These are phyloP conservation scores for Pichia sp. DNA, from an alignment of 1,139 yeast species.

Conservation along the genomic window DNA sequence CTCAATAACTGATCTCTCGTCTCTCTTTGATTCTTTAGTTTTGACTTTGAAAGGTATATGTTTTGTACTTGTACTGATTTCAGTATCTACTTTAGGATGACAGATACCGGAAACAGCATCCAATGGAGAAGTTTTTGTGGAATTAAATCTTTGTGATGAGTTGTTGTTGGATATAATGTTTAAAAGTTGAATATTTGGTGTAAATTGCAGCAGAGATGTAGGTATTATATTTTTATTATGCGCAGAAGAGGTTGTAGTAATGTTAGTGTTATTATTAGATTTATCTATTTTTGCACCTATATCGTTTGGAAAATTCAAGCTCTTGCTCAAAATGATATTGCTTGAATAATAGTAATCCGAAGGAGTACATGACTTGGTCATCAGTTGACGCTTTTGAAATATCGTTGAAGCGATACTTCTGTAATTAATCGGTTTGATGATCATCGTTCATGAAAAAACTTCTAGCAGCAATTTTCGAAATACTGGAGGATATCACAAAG, in stretches of 20 bases:
- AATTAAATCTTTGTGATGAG: conserved; percentile 15
- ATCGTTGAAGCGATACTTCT: background rate
- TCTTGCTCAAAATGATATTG: conserved; percentile 10
- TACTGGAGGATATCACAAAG: too few relatives aligned
- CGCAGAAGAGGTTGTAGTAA: too few relatives aligned
- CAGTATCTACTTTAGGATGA: conserved; percentile 16
- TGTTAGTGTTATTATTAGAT: background rate
- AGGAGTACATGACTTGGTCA: conserved; percentile 1
- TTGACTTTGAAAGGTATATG: conserved; percentile 57
- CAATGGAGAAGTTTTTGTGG: conserved; percentile 1
- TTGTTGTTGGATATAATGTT: background rate
- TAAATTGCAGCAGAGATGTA: conserved; percentile 17
- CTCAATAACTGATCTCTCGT: conserved; percentile 21
- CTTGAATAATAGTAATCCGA: conserved; percentile 21
- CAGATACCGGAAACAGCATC: conserved; percentile 15
- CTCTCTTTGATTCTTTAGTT: conserved; percentile 25
- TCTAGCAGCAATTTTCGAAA: too few relatives aligned
- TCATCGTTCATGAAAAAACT: background rate
- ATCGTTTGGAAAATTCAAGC: conserved; percentile 12
- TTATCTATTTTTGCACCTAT: too few relatives aligned
- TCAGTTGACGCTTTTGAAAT: background rate
- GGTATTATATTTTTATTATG: too few relatives aligned
- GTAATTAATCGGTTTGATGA: background rate
- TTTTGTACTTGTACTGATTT: conserved; percentile 1
- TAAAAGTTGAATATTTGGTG: conserved; percentile 20